phyloP scores from a whole-genome alignment of 768 basidiomycete species.

The Sporobolomyces pararoseus region DNA sequence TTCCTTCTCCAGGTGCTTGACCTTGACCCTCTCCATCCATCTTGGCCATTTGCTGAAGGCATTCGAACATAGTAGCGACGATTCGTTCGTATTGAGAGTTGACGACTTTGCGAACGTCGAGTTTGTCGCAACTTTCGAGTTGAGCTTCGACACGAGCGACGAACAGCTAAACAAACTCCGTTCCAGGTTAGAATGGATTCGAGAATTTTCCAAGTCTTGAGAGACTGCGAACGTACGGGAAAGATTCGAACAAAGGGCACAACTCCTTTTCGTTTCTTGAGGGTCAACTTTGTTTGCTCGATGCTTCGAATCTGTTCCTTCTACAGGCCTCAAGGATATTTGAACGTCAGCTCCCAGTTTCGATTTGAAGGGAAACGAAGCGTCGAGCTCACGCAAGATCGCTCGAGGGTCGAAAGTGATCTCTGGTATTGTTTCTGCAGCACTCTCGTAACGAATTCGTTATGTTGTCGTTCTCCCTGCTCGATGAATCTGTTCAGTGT shows the following conservation, averaged over 20 bases:
- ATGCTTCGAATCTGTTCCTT: slow-evolving; percentile 80
- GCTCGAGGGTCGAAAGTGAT: slow-evolving; percentile 60
- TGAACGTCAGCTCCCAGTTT: background rate
- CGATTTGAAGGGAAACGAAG: too few species aligned
- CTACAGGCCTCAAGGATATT: slow-evolving; percentile 53
- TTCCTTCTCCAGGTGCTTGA: slow-evolving; percentile 66
- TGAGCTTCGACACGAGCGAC: slow-evolving; percentile 78
- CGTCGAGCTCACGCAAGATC: slow-evolving; percentile 52
- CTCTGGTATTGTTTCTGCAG: slow-evolving; percentile 73
- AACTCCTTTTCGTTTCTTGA: slow-evolving; percentile 88
- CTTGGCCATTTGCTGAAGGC: slow-evolving; percentile 91
- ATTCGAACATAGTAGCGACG: slow-evolving; percentile 85
- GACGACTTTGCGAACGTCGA: slow-evolving; percentile 72
- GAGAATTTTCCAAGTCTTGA: background rate
- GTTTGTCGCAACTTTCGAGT: slow-evolving; percentile 65
- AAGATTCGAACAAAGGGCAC: slow-evolving; percentile 89
- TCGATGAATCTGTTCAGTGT: slow-evolving; percentile 69
- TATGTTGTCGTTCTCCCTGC: slow-evolving; percentile 76
- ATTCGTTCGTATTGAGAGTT: slow-evolving; percentile 83
- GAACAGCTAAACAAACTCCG: slow-evolving; percentile 54
- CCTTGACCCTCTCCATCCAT: slow-evolving; percentile 68
- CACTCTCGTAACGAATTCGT: slow-evolving; percentile 65
- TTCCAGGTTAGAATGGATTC: background rate
- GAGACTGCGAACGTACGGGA: slow-evolving; percentile 54
- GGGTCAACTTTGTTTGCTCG: slow-evolving; percentile 82